Percentiles rank a stretch among this genome's conserved stretches.
Conservation (phyloP, 2,329 filamentous ascomycete genomes). For the Chaetomium strumarium region DNA sequence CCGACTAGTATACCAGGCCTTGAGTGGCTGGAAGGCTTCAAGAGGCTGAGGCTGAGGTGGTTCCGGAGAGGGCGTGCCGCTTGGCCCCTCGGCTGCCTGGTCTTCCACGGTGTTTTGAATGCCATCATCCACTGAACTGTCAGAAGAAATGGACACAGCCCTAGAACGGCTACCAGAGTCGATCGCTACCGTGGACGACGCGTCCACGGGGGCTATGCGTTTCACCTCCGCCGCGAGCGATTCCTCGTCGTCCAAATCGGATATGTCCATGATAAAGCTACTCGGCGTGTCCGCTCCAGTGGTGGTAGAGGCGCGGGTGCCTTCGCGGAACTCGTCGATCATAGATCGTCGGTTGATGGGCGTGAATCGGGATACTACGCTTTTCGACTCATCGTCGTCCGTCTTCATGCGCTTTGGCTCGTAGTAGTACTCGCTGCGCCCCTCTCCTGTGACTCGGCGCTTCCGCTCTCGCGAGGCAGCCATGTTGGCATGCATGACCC, state of each 20-base stretch:
- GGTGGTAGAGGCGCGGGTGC: not conserved
- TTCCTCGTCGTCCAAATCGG: not conserved
- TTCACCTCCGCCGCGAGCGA: not conserved
- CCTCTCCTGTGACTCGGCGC: not conserved
- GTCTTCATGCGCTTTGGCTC: not conserved
- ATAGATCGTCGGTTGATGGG: slow-evolving; percentile 10
- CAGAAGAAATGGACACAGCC: not conserved
- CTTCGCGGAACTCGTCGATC: slow-evolving; percentile 5
- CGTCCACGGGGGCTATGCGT: too few relatives aligned
- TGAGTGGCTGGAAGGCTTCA: too few relatives aligned
- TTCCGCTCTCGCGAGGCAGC: not conserved
- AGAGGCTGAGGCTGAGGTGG: too few relatives aligned
- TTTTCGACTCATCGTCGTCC: not conserved
- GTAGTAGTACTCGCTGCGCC: not conserved
- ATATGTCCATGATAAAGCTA: not conserved
- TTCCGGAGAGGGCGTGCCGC: too few relatives aligned
- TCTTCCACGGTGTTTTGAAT: too few relatives aligned
- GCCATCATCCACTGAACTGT: not conserved
- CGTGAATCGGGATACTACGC: not conserved
- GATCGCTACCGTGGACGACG: too few relatives aligned
- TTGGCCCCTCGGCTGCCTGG: too few relatives aligned
- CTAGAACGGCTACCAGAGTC: not conserved
- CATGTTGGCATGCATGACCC: slow-evolving; percentile 13
- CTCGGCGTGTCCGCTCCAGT: not conserved
- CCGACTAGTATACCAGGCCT: too few relatives aligned